Conservation (phyloP, 2,329 filamentous ascomycete genomes). For the Plenodomus lindquistii region DNA sequence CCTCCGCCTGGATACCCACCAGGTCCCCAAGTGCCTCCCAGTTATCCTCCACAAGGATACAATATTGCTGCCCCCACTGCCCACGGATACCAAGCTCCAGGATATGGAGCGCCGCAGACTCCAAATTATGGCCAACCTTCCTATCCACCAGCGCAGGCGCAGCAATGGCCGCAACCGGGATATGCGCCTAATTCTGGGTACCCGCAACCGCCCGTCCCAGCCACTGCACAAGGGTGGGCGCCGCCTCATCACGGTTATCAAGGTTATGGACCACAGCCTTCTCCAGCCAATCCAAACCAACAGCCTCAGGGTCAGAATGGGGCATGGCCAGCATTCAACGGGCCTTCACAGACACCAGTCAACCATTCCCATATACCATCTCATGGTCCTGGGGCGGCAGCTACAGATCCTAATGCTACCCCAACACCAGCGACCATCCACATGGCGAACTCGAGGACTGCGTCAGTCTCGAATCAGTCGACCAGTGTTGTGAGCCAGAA, state of each 20-base stretch:
- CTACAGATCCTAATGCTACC: constrained; percentile 31
- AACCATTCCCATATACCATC: background rate
- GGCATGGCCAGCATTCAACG: constrained; percentile 24
- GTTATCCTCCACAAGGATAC: constrained; percentile 30
- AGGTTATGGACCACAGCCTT: constrained; percentile 22
- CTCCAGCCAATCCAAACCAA: constrained; percentile 25
- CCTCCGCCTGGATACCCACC: constrained; percentile 34
- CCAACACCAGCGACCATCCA: constrained; percentile 33
- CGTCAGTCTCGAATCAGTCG: constrained; percentile 13
- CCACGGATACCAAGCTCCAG: constrained; percentile 28
- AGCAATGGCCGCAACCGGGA: constrained; percentile 32
- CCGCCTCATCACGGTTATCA: constrained; percentile 20
- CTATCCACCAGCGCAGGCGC: constrained; percentile 24
- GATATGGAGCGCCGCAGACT: constrained; percentile 26
- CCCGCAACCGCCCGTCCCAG: constrained; percentile 26
- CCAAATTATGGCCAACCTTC: constrained; percentile 21
- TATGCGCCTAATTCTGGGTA: constrained; percentile 28
- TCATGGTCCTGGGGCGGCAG: background rate
- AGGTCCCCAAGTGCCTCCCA: constrained; percentile 19
- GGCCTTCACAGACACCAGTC: background rate
- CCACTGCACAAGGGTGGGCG: constrained; percentile 24
- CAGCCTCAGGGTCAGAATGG: constrained; percentile 28
- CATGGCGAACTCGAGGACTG: constrained; percentile 15
- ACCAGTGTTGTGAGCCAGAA: constrained; percentile 21
- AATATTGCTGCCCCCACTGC: constrained; percentile 15